Conservation (phyloP, 768 basidiomycete genomes). For the Boletus patriciae region DNA sequence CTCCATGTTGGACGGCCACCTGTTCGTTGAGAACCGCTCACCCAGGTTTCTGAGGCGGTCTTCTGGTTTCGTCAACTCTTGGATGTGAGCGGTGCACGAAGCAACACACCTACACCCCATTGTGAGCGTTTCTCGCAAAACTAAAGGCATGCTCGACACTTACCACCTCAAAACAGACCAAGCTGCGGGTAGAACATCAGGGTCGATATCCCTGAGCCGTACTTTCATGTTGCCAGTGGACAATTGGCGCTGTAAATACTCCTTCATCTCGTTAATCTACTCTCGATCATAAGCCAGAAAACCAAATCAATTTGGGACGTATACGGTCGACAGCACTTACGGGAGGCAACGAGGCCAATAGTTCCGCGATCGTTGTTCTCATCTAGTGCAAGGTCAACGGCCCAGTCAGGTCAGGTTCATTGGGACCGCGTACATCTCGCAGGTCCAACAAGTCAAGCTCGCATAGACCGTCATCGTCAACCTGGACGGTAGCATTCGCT, state of each 20-base stretch:
- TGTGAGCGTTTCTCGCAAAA: neutral
- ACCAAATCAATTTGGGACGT: neutral
- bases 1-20: neutral
- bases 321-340: conserved; percentile 32
- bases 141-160: conserved; percentile 1
- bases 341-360: conserved; percentile 50
- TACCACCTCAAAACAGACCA: conserved; percentile 69
- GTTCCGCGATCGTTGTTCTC: conserved; percentile 42
- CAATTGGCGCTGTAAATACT: conserved; percentile 52
- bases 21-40: conserved; percentile 15
- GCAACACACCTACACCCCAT: conserved; percentile 56
- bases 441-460: conserved; percentile 52
- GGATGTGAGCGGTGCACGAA: conserved; percentile 69
- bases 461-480: conserved; percentile 39
- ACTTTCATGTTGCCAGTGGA: conserved; percentile 53
- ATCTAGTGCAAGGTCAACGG: conserved; percentile 16
- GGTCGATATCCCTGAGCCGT: conserved; percentile 51
- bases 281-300: neutral
- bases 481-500: neutral
- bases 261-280: conserved; percentile 58
- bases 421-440: conserved; percentile 39
- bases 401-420: conserved; percentile 22
- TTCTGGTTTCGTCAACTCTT: conserved; percentile 55
- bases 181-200: conserved; percentile 52
- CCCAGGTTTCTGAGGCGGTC: conserved; percentile 57